phyloP scores from a whole-genome alignment of 1,284 basidiomycete genomes.

The Pyrrhoderma noxium region DNA sequence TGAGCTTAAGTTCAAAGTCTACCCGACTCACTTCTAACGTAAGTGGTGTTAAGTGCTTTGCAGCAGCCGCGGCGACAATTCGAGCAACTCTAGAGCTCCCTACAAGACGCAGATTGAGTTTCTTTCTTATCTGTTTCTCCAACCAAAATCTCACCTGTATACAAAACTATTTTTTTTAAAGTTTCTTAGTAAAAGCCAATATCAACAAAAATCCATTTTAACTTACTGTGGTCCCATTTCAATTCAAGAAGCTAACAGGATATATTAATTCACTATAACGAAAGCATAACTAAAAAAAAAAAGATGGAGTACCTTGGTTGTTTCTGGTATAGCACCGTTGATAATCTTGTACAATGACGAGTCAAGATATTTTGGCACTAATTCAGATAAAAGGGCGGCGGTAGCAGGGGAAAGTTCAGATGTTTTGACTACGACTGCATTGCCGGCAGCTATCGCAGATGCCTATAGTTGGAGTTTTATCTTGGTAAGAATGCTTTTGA shows the following conservation, averaged over 20 bases:
- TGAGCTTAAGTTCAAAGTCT: too few species aligned
- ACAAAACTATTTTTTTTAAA: conserved; percentile 41
- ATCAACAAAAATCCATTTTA: not conserved
- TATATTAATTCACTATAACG: too few species aligned
- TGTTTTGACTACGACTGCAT: conserved; percentile 69
- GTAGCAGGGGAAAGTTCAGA: conserved; percentile 71
- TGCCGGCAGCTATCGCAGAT: conserved; percentile 78
- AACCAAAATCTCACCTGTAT: conserved; percentile 36
- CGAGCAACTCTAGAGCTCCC: conserved; percentile 71
- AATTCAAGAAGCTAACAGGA: conserved; percentile 62
- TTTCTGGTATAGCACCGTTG: conserved; percentile 70
- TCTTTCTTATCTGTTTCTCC: not conserved
- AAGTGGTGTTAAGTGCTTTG: conserved; percentile 78
- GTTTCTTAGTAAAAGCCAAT: conserved; percentile 1
- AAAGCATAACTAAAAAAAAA: too few species aligned
- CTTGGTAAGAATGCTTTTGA: not conserved
- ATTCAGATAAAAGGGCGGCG: conserved; percentile 62
- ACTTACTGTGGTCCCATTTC: conserved; percentile 81
- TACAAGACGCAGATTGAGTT: conserved; percentile 21
- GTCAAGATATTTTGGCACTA: conserved; percentile 80
- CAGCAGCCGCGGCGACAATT: conserved; percentile 78
- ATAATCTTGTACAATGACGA: conserved; percentile 64
- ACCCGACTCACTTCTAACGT: conserved; percentile 63
- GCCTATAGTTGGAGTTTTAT: conserved; percentile 38
- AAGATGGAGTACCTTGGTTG: conserved; percentile 49